A percentile compares a stretch with the other conserved stretches of the same genome.
Conservation (phyloP, 192 early-diverging fungal species). For the Mortierella hygrophila region DNA sequence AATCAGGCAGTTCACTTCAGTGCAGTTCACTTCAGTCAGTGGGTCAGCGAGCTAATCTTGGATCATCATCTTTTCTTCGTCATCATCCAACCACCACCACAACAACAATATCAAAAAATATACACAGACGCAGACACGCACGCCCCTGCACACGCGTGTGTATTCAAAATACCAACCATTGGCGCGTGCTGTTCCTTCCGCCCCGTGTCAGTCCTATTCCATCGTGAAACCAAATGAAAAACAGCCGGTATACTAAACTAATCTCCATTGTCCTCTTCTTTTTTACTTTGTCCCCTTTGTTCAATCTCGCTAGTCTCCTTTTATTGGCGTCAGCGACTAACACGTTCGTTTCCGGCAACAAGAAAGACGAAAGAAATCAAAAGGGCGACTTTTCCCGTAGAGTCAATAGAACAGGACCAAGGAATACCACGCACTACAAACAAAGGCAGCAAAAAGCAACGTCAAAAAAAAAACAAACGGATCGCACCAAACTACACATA, state of each 20-base stretch:
- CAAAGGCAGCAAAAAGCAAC: background rate
- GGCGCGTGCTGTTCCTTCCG: conserved; percentile 1
- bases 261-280: background rate
- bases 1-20: background rate
- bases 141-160: conserved; percentile 5
- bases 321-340: background rate
- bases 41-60: background rate
- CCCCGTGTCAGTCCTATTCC: conserved; percentile 1
- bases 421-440: background rate
- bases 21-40: background rate
- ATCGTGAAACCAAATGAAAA: background rate
- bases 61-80: conserved; percentile 7
- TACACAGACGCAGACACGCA: background rate
- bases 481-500: background rate
- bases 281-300: background rate
- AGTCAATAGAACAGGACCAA: background rate
- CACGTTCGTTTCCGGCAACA: background rate
- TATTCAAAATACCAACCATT: background rate
- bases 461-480: background rate
- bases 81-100: background rate
- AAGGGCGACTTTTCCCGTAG: background rate
- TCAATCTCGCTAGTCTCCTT: conserved; percentile 2
- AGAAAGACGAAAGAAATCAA: background rate
- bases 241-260: background rate
- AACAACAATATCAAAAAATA: background rate